Conservation (phyloP, 768 basidiomycete species). For the Rhizopogon vesiculosus region DNA sequence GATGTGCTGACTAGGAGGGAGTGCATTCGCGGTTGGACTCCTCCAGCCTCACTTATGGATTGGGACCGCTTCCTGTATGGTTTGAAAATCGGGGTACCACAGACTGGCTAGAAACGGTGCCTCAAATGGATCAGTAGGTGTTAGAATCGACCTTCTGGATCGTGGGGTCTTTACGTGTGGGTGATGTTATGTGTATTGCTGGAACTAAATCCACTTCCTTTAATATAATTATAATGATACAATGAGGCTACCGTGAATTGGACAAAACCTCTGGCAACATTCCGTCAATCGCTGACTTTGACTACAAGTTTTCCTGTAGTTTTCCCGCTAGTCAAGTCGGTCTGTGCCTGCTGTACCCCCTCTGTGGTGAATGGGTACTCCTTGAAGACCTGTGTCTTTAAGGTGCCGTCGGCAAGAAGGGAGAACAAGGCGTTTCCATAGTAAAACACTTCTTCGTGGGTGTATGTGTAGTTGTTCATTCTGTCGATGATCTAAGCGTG, state of each 20-base stretch:
- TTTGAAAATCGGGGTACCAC: too few species aligned
- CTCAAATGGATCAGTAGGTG: too few species aligned
- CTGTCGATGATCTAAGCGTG: slow-evolving; percentile 32
- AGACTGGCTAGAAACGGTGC: too few species aligned
- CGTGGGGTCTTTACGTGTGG: not conserved
- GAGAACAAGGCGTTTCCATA: slow-evolving; percentile 67
- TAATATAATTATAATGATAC: not conserved
- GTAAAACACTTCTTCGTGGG: slow-evolving; percentile 62
- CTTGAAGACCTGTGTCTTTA: slow-evolving; percentile 67
- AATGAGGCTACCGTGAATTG: not conserved
- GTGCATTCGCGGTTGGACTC: too few species aligned
- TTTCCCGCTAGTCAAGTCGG: slow-evolving; percentile 69
- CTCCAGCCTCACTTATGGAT: too few species aligned
- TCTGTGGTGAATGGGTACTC: slow-evolving; percentile 85
- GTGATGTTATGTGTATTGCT: not conserved
- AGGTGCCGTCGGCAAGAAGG: slow-evolving; percentile 48
- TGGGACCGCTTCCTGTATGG: too few species aligned
- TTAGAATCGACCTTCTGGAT: not conserved
- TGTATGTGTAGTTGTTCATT: slow-evolving; percentile 65
- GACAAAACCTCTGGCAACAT: not conserved
- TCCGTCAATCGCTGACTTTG: slow-evolving; percentile 41
- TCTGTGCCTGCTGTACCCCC: slow-evolving; percentile 72
- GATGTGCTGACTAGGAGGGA: too few species aligned
- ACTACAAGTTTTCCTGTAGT: slow-evolving; percentile 86
- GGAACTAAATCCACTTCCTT: not conserved